Evolutionary conservation across 1,284 basidiomycete species (phyloP), one percentile per base, ranked within the genome.

Genomic region (Boletus hoseneyae): DNA sequence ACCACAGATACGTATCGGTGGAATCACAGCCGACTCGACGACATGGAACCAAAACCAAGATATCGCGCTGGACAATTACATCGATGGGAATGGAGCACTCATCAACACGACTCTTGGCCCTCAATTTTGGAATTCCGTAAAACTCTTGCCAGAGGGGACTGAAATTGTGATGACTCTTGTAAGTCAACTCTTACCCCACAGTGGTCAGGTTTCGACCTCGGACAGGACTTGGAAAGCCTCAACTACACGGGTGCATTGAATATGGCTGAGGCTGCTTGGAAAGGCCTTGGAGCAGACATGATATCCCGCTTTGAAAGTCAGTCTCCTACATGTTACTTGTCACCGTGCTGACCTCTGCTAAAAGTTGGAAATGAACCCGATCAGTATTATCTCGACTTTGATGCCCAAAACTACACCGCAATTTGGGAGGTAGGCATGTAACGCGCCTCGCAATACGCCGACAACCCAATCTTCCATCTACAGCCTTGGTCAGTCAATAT

Each of bases 331-430:
- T 4, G 38, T 12, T 10, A 9, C 6, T 38, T 21, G 6, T 42
- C 8, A 3, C 15, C 16, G 3, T 35, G 15, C 42, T 52, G 39
- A 54, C 41, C 21, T n/a, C 38, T 25, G 40, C 23, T 21, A 21
- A 19, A 44, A 78, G 76, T 79, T 51, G 77, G 77, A 15, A 79
- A 79, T 47, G 77, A 79, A 58, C 76, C 77, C 5, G 76, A 79
- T 56, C 74, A 78, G 40, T 78, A 77, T 50, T 19, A 25, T 39
- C 65, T 67, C 35, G 41, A 55, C 13, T 73, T 75, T 48, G 71
- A 71, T 3, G 69, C 75, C 34, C 58, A 71, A 54, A 73, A 64
- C 27, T 79, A 79, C 50, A 69, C 71, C 2, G 56, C 53, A 12
- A 67, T 69, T 18, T 78, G 75, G 75, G 67, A 63, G 59, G n/a